A percentile compares a stretch with the other conserved stretches of the same genome.
These are phyloP conservation scores for Allomyces macrogynus DNA, from an alignment of 192 early-diverging fungal species.

Conservation along the genomic window DNA sequence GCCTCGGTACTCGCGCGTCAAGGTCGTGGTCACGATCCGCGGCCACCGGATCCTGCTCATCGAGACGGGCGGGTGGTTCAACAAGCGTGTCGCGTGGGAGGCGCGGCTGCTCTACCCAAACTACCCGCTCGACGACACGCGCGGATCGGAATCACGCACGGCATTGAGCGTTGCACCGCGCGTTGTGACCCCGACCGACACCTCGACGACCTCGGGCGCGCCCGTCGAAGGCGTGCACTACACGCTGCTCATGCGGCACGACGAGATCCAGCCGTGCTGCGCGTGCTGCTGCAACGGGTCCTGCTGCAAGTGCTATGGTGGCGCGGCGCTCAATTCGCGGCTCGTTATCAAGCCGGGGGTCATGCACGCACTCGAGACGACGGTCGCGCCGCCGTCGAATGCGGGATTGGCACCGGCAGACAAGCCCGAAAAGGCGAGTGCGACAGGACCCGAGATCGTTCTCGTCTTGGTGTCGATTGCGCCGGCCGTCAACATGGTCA, in stretches of 20 bases:
- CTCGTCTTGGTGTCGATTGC: too few relatives aligned
- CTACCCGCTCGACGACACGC: neutral
- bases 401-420: too few relatives aligned
- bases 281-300: neutral
- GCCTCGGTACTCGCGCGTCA: neutral
- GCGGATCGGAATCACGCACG: neutral
- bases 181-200: too few relatives aligned
- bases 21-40: neutral
- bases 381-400: too few relatives aligned
- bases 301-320: neutral
- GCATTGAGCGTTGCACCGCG: too few relatives aligned
- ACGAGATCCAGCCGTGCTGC: neutral
- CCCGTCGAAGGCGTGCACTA: neutral
- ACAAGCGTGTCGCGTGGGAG: neutral
- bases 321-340: too few relatives aligned
- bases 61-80: neutral
- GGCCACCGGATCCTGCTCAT: neutral
- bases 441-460: too few relatives aligned
- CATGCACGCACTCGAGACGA: too few relatives aligned
- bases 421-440: too few relatives aligned
- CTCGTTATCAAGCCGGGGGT: too few relatives aligned
- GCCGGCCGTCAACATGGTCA: too few relatives aligned
- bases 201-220: neutral
- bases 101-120: neutral
- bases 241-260: neutral